phyloP scores from a whole-genome alignment of 2,329 filamentous ascomycete species.

The Microdochium bolleyi region DNA sequence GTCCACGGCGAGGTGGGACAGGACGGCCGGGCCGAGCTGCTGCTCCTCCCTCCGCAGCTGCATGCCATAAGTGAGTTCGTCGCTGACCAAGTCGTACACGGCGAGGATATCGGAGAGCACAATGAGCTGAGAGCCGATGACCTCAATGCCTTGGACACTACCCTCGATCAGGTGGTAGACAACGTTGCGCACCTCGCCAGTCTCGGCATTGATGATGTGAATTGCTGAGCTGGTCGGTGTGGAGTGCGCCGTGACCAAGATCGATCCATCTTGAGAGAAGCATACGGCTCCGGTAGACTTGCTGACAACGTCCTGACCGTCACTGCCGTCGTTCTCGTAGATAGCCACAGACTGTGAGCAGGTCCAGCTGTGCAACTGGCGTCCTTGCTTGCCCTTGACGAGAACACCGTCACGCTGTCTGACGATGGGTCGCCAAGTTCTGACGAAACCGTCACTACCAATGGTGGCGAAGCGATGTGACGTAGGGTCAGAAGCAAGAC shows the following conservation, averaged over 20 bases:
- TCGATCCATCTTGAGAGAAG: constrained; percentile 79
- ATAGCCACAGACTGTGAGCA: constrained; percentile 53
- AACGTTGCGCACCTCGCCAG: constrained; percentile 57
- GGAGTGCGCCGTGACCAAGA: constrained; percentile 62
- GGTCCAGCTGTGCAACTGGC: constrained; percentile 65
- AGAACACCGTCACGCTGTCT: constrained; percentile 61
- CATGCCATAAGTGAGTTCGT: constrained; percentile 62
- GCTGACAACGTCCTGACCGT: constrained; percentile 28
- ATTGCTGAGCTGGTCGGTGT: constrained; percentile 43
- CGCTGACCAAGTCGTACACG: constrained; percentile 79
- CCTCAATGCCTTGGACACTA: constrained; percentile 57
- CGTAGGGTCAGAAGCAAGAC: constrained; percentile 62
- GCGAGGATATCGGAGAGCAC: constrained; percentile 65
- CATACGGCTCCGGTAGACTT: constrained; percentile 54
- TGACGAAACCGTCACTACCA: constrained; percentile 69
- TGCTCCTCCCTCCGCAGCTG: constrained; percentile 38
- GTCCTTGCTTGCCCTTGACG: constrained; percentile 47
- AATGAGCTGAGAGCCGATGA: constrained; percentile 68
- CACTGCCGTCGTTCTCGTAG: constrained; percentile 28
- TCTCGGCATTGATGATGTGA: constrained; percentile 68
- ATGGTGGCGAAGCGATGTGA: constrained; percentile 73
- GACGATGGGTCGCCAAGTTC: constrained; percentile 72
- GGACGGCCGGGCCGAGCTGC: constrained; percentile 25
- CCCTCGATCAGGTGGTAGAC: constrained; percentile 61
- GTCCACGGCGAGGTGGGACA: constrained; percentile 67